phyloP scores from a whole-genome alignment of 805 yeast genomes.

The Candida nemodendra region DNA sequence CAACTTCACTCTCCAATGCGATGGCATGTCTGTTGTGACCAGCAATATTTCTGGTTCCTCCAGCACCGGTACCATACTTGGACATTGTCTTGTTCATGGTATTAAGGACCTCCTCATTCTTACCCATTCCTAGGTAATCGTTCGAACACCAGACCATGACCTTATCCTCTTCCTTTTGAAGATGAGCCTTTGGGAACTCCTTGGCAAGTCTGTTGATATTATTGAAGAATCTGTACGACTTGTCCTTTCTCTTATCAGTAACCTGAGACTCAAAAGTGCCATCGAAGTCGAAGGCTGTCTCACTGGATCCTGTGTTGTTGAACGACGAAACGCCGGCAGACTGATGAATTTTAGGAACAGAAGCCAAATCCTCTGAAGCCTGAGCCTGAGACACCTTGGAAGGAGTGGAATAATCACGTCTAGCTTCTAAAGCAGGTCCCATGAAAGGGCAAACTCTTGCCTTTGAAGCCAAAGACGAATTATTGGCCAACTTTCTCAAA shows the following conservation, averaged over 20 bases:
- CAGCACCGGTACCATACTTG: slow-evolving; percentile 97
- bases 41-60: slow-evolving; percentile 98
- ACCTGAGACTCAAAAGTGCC: slow-evolving; percentile 69
- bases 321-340: slow-evolving; percentile 32
- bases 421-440: slow-evolving; percentile 65
- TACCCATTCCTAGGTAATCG: slow-evolving; percentile 95
- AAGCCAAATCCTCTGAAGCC: slow-evolving; percentile 38
- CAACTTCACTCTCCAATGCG: slow-evolving; percentile 78
- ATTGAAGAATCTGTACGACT: slow-evolving; percentile 93
- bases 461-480: slow-evolving; percentile 46
- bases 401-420: slow-evolving; percentile 46
- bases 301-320: slow-evolving; percentile 40
- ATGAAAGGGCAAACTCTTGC: slow-evolving; percentile 89
- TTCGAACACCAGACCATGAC: slow-evolving; percentile 99
- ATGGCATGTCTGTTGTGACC: slow-evolving; percentile 95
- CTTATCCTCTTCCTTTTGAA: slow-evolving; percentile 67
- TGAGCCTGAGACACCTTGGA: slow-evolving; percentile 46
- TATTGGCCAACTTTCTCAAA: slow-evolving; percentile 53
- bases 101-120: slow-evolving; percentile 66
- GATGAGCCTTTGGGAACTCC: slow-evolving; percentile 92
- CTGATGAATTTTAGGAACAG: slow-evolving; percentile 10
- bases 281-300: slow-evolving; percentile 63
- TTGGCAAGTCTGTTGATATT: slow-evolving; percentile 93
- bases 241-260: slow-evolving; percentile 74
- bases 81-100: slow-evolving; percentile 80